Evolutionary conservation across 1,139 yeast species (phyloP).

Genomic region (Scheffersomyces parashehatae): DNA sequence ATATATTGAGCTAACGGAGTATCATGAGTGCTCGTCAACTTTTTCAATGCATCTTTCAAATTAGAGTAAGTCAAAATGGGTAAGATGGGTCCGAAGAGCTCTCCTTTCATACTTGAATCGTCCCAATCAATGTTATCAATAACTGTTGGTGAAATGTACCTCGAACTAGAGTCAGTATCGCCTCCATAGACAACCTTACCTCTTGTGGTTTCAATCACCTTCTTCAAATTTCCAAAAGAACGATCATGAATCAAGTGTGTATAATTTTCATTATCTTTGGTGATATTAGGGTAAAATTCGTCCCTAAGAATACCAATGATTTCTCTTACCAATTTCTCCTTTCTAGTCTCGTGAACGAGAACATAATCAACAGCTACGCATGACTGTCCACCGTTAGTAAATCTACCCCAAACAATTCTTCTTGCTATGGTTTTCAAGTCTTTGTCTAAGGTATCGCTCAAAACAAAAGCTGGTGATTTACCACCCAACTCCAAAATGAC

Average conservation of each 20-base stretch:
- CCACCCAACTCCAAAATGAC: conserved; percentile 86
- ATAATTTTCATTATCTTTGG: conserved; percentile 31
- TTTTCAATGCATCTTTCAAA: conserved; percentile 46
- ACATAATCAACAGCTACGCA: conserved; percentile 89
- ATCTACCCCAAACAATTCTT: conserved; percentile 77
- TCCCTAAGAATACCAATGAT: conserved; percentile 43
- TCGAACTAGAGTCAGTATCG: conserved; percentile 37
- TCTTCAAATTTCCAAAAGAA: conserved; percentile 53
- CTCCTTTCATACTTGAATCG: conserved; percentile 74
- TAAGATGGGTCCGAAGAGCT: conserved; percentile 82
- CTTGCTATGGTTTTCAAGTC: conserved; percentile 58
- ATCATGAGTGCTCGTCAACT: conserved; percentile 58
- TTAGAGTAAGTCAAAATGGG: conserved; percentile 65
- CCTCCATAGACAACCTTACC: conserved; percentile 66
- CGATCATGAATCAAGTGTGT: conserved; percentile 67
- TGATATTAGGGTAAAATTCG: conserved; percentile 46
- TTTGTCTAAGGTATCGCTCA: conserved; percentile 46
- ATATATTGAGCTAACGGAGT: conserved; percentile 87
- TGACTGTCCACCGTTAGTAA: conserved; percentile 84
- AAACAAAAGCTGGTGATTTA: conserved; percentile 80
- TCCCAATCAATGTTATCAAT: conserved; percentile 59
- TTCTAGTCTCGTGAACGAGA: conserved; percentile 57
- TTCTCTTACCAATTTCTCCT: conserved; percentile 44
- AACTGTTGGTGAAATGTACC: conserved; percentile 77
- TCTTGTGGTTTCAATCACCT: conserved; percentile 49